Conservation (phyloP, 371 early-diverging fungal species). For the Mucor mucedo region DNA sequence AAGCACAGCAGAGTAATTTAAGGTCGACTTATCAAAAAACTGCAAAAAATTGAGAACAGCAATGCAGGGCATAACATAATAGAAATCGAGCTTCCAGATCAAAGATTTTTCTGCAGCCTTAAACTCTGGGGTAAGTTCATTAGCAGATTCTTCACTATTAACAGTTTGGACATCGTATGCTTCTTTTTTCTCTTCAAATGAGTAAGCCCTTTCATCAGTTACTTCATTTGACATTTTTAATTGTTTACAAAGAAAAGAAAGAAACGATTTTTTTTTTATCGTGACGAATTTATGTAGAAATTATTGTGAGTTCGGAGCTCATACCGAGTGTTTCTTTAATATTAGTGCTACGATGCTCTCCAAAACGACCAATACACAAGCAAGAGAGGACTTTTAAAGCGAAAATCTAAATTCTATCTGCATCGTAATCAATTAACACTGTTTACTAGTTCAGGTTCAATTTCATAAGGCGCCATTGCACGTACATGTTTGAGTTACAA, state of each 20-base stretch:
- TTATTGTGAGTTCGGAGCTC: no score
- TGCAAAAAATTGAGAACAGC: conserved; percentile 31
- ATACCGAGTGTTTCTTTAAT: no score
- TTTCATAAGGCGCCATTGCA: no score
- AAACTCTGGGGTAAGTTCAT: conserved; percentile 16
- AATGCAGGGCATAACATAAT: conserved; percentile 30
- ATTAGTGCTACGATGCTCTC: no score
- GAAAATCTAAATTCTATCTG: no score
- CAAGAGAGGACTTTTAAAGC: no score
- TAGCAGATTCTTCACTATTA: conserved; percentile 2
- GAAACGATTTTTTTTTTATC: neutral
- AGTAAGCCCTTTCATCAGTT: neutral
- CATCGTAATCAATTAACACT: no score
- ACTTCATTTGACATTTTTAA: neutral
- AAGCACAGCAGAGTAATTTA: conserved; percentile 34
- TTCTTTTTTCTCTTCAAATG: neutral
- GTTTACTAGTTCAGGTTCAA: no score
- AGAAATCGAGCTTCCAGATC: conserved; percentile 25
- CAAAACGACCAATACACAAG: no score
- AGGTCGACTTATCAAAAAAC: conserved; percentile 44
- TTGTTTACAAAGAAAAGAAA: neutral
- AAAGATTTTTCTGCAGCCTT: conserved; percentile 19
- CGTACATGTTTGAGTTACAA: no score
- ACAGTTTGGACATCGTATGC: conserved; percentile 6
- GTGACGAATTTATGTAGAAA: neutral